A percentile compares a stretch with the other conserved stretches of the same genome.
These are phyloP conservation scores for Fusarium bulbicola DNA, from an alignment of 2,329 filamentous ascomycete species.

Conservation along the genomic window DNA sequence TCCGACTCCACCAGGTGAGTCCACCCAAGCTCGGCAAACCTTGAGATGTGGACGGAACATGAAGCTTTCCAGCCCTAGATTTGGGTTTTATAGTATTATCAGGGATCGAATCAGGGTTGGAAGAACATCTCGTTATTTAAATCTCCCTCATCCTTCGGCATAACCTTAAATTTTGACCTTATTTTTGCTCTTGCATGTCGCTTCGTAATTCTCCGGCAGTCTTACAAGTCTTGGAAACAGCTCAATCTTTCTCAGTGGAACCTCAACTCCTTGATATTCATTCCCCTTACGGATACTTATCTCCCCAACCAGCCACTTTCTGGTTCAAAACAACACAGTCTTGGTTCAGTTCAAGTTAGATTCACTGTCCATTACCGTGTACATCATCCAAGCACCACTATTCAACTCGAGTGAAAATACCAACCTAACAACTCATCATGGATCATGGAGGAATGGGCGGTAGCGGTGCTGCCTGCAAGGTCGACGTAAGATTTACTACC, in stretches of 20 bases:
- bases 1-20: slow-evolving; percentile 1
- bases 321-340: neutral
- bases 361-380: neutral
- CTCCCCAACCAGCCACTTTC: slow-evolving; percentile 5
- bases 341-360: neutral
- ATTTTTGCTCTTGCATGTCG: neutral
- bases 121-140: slow-evolving; percentile 16
- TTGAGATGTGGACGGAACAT: neutral
- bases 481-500: slow-evolving; percentile 40
- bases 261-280: slow-evolving; percentile 18
- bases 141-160: slow-evolving; percentile 6
- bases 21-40: slow-evolving; percentile 18
- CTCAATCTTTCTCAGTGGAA: slow-evolving; percentile 38
- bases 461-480: slow-evolving; percentile 44
- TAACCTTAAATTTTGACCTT: neutral
- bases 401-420: neutral
- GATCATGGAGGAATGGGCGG: slow-evolving; percentile 28
- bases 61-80: slow-evolving; percentile 3
- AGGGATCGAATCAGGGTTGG: neutral
- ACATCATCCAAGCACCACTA: neutral
- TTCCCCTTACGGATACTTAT: slow-evolving; percentile 6
- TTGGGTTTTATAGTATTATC: neutral
- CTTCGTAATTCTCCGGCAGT: slow-evolving; percentile 22
- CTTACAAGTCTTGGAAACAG: slow-evolving; percentile 27
- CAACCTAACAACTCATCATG: slow-evolving; percentile 11